These are phyloP conservation scores for Trametes coccinea DNA, from an alignment of 768 basidiomycete species.

Conservation along the genomic window DNA sequence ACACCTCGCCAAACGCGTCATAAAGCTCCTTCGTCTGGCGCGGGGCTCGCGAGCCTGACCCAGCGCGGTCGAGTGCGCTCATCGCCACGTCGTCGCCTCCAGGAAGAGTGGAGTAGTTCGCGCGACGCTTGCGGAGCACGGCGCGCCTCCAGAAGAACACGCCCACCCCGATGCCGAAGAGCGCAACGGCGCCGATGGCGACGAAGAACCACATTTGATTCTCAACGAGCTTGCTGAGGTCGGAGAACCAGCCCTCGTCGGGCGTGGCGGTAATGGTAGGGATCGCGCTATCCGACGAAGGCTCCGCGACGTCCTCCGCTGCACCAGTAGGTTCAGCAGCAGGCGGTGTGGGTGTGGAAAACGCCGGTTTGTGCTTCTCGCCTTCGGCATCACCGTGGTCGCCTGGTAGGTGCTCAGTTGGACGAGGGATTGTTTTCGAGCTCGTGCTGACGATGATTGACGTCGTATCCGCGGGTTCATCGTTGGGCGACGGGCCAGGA, in stretches of 20 bases:
- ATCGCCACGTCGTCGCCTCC: constrained; percentile 75
- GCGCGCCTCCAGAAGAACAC: constrained; percentile 82
- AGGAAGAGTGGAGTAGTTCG: constrained; percentile 58
- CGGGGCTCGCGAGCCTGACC: constrained; percentile 29
- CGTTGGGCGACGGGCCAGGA: constrained; percentile 36
- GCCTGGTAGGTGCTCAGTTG: constrained; percentile 84
- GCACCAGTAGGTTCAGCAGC: constrained; percentile 7
- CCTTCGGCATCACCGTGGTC: constrained; percentile 81
- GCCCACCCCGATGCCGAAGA: constrained; percentile 70
- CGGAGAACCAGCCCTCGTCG: constrained; percentile 85
- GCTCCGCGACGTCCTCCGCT: constrained; percentile 28
- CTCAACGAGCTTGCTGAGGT: constrained; percentile 69
- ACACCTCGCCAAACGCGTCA: constrained; percentile 92
- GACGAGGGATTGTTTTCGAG: constrained; percentile 74
- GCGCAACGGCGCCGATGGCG: constrained; percentile 72
- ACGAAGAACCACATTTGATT: constrained; percentile 90
- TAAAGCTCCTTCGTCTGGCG: constrained; percentile 86
- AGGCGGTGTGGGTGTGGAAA: constrained; percentile 38
- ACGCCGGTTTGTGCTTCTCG: constrained; percentile 77
- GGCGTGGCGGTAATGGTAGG: constrained; percentile 51
- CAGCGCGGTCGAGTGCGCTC: constrained; percentile 56
- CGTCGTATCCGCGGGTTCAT: constrained; percentile 40
- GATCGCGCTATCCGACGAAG: constrained; percentile 9
- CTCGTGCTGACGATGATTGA: constrained; percentile 36
- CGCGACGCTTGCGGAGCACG: constrained; percentile 35